Evolutionary conservation across 805 yeast species (phyloP).

Genomic region (Saturnispora silvae): DNA sequence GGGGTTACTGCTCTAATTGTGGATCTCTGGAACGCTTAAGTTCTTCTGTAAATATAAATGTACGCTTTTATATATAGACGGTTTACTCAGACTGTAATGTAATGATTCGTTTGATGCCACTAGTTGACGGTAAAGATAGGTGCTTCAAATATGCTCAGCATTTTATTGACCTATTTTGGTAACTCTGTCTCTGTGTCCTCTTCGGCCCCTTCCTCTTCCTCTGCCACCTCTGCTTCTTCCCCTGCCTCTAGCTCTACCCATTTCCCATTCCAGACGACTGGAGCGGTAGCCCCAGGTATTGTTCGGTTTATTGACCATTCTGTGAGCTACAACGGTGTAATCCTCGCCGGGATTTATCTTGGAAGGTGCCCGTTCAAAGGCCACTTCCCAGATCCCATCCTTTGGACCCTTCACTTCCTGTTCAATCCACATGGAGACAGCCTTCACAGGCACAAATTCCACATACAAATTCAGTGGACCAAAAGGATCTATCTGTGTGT

Average conservation of each 20-base stretch:
- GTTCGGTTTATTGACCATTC: constrained; percentile 26
- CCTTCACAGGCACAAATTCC: constrained; percentile 36
- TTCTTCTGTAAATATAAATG: neutral
- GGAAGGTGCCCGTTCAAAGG: constrained; percentile 27
- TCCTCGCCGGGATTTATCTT: constrained; percentile 21
- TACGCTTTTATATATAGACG: neutral
- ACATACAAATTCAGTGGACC: constrained; percentile 26
- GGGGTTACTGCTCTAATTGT: constrained; percentile 63
- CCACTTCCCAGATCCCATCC: constrained; percentile 36
- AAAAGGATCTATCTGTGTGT: constrained; percentile 22
- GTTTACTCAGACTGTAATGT: no score
- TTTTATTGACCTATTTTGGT: no score
- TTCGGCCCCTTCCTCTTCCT: no score
- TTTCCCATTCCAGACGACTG: no score
- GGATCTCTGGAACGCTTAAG: constrained; percentile 47
- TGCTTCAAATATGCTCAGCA: no score
- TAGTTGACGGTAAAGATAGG: no score
- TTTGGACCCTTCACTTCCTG: constrained; percentile 35
- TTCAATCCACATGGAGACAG: constrained; percentile 35
- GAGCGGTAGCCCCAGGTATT: constrained; percentile 27
- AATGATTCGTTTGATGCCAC: no score
- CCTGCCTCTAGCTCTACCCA: neutral
- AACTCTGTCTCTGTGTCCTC: no score
- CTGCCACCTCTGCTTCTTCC: neutral
- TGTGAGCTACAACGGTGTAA: constrained; percentile 23